Base-by-base conservation (phyloP, 495 filamentous ascomycete species). In the Daldinia caldariorum region DNA sequence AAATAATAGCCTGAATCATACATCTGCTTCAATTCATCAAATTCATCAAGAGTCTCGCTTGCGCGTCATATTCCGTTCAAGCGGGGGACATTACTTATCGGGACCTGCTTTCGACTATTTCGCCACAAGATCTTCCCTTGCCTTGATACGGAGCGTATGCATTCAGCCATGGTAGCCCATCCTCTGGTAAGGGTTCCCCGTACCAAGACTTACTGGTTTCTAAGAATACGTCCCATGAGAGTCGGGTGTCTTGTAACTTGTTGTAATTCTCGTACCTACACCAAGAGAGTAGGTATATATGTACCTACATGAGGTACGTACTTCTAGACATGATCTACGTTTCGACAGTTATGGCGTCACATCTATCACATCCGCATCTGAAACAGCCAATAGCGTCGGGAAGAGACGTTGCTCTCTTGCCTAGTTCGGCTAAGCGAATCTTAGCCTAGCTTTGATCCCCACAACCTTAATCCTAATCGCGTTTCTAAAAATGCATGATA, bases 401-500 rank as follows among this genome's bases (percentile, higher is more conserved):
- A 57, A 50, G 63, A 61, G n/a, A 22, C 26, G 59, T 58, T n/a
- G 9, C 16, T 63, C 63, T 55, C 63, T 67, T 72, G 56, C 69
- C 64, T 12, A 61, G 0, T 68, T 37, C n/a, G 41, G 47, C 37
- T 66, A 70, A 38, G 26, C 53, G 34, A 0, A 10, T 29, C 61
- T 55, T 62, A 60, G 61, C 62, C 41, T 59, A 69, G 61, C 16
- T 22, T 26, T 32, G 14, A 32, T 61, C 41, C 47, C 61, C 66
- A 60, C 66, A 73, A 73, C 58, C 66, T 69, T 69, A 66, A 62
- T 70, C 70, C 70, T 61, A 18, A 73, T 73, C 38, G 61, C 38
- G 50, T 73, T 73, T 69, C 70, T 69, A 73, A 73, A 73, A 73
- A 70, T 73, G 70, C 51, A 73, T 73, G 20, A 14, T 38, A 56